These are phyloP conservation scores for Phanerochaete carnosa DNA, from an alignment of 768 basidiomycete genomes.

Conservation along the genomic window DNA sequence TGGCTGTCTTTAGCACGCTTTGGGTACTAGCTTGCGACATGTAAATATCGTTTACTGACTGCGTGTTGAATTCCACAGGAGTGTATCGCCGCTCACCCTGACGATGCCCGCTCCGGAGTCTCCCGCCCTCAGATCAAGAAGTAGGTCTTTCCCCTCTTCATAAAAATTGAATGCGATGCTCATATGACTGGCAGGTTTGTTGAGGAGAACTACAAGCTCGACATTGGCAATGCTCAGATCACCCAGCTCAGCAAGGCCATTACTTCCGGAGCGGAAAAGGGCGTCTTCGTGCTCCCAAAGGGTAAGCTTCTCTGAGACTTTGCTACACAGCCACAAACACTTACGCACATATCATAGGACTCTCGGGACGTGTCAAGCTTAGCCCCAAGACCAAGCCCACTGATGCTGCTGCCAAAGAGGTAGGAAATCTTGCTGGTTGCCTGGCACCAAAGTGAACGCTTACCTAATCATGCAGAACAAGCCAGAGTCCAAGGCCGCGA, in stretches of 20 bases:
- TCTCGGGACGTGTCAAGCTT: conserved; percentile 60
- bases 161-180: conserved; percentile 16
- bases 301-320: conserved; percentile 39
- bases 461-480: conserved; percentile 29
- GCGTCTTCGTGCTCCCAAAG: conserved; percentile 84
- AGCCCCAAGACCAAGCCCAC: conserved; percentile 56
- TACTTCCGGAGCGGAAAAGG: conserved; percentile 75
- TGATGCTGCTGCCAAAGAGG: conserved; percentile 60
- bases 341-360: conserved; percentile 27
- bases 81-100: conserved; percentile 69
- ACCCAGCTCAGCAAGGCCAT: conserved; percentile 81
- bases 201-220: conserved; percentile 77
- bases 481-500: conserved; percentile 33
- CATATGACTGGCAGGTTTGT: conserved; percentile 56
- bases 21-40: background rate
- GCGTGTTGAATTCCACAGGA: conserved; percentile 48
- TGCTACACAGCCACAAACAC: background rate
- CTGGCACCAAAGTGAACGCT: conserved; percentile 12
- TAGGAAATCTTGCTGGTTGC: conserved; percentile 27
- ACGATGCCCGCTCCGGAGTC: conserved; percentile 80
- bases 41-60: conserved; percentile 14
- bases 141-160: conserved; percentile 39
- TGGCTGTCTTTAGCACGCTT: background rate
- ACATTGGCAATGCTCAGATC: conserved; percentile 74
- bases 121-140: conserved; percentile 94